Evolutionary conservation across 2,329 filamentous ascomycete genomes (phyloP), one percentile per base, ranked within the genome.

Genomic region (Coniochaeta sp.): DNA sequence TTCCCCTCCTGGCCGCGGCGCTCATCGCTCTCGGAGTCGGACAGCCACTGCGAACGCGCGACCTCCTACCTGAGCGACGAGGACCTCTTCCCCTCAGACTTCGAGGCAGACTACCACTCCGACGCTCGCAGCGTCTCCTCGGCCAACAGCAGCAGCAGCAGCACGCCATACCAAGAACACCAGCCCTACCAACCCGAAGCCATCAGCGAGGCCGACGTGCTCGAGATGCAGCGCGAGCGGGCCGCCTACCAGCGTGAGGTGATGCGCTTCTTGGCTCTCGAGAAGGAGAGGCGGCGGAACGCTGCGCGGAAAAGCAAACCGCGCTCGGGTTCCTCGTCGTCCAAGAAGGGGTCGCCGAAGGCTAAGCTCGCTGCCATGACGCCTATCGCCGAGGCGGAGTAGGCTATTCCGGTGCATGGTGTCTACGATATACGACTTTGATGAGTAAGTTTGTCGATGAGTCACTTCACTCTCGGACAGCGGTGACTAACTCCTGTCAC

Each of bases 1-100:
- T 85, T 79, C 65, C 83, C 83, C 31, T 84, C 81, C 26, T 86
- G 83, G 83, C 82, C 82, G 28, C 78, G 81, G 61, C 77, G 82
- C 47, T 74, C 77, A 17, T 82, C 81, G 43, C 77, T 85, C 62
- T 75, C 74, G 64, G 70, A 74, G 64, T 72, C 72, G 59, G 70
- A 74, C 65, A 68, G 69, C 59, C 71, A 72, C 62, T 72, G 76
- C 55, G 72, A 77, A 64, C 77, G 79, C 62, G 78, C 81, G 19
- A 80, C 80, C 2, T 82, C 82, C 0, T 85, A 79, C 71, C 77
- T 87, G 64, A 85, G 83, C 47, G 85, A 88, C 74, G 85, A 87
- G 72, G 85, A 87, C 66, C 47, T 84, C 71, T 81, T 84, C 71
- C 77, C 81, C 61, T 73, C 76, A 69, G 77, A 79, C 65, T 77